Evolutionary conservation across 257 asterid genomes (phyloP), one percentile per base, ranked within the genome.

Genomic region (Gardenia jasminoides): DNA sequence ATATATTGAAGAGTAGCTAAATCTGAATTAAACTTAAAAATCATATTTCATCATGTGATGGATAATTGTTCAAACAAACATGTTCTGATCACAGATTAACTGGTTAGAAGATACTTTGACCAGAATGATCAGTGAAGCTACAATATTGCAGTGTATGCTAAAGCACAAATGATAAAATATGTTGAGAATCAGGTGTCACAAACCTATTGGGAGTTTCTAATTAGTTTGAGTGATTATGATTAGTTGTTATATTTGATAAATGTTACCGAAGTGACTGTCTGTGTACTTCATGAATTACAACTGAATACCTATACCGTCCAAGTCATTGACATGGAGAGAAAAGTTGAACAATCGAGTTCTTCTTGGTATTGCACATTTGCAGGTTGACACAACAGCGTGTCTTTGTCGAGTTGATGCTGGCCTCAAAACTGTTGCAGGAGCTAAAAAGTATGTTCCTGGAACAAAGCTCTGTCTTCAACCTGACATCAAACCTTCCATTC

Each of bases 331-430:
- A 15, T 7, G 30, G n/a, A 6, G 44, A 71, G 28, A 22, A n/a
- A 28, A 30, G n/a, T 47, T 15, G 26, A 47, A 50, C 4, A 26
- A 19, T 48, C 26, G 48, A 41, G 13, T 62, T 76, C 17, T 46
- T 46, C 30, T 47, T 41, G 56, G 36, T 36, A 5, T 52, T 28
- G 4, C 62, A 19, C 30, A 31, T 54, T 78, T 82, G 69, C 85
- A 85, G 88, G 88, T 85, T 24, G 88, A 85, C 46, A 39, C 88
- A 56, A 85, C 86, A n/a, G 81, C 88, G 31, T 85, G 88, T 58
- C 84, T 85, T 30, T 85, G 88, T 80, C 80, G 88, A 85, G 88
- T 85, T 47, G 88, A 85, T 66, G 88, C 86, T 5, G 85, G 88
- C 76, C 81, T 85, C 70, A 85, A 85, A 82, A 85, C 86, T 8